Evolutionary conservation across 2,329 filamentous ascomycete species (phyloP), one percentile per base, ranked within the genome.

Genomic region (Epichloe sylvatica): DNA sequence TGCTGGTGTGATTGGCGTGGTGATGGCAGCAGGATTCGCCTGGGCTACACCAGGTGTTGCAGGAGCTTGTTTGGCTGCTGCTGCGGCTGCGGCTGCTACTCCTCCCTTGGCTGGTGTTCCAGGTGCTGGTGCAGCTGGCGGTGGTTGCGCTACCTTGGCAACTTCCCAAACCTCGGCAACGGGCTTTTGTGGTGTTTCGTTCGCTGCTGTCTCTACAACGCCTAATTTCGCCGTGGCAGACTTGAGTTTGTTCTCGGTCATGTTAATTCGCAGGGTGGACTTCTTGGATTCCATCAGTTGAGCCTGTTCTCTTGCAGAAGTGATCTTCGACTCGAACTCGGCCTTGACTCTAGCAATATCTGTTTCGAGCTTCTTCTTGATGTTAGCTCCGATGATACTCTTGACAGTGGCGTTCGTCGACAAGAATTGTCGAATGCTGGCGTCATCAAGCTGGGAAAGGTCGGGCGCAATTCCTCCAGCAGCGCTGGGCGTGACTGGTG

Each of bases 151-250:
- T 19, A 48, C 72, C 66, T 91, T 90, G 0, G 84, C 89, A 49
- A 86, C 70, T 54, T 84, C 81, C 86, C 87, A 96, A 0, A 96
- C 90, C 65, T 96, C 89, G 9, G 72, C 78, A 4, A 97, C 88
- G 0, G 89, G 80, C 62, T 81, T 82, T 58, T 91, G 75, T 0
- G 91, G 91, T 0, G 90, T 96, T 45, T 94, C 84, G n/a, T 75
- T 76, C 0, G 84, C 88, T 12, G 91, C 90, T 44, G 80, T 85
- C 60, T 89, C 78, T 3, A 97, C 85, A 1, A 92, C 79, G 1
- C 78, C 76, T 34, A 94, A 69, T 69, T 92, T 94, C 4, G 83
- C 85, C 46, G 74, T 74, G 0, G 81, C 78, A 8, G 70, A 68
- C 53, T 76, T 78, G 44, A 75, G 68, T 61, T 83, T 80, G 57